Base-by-base conservation (phyloP, 495 filamentous ascomycete species). In the Trichoderma virens region DNA sequence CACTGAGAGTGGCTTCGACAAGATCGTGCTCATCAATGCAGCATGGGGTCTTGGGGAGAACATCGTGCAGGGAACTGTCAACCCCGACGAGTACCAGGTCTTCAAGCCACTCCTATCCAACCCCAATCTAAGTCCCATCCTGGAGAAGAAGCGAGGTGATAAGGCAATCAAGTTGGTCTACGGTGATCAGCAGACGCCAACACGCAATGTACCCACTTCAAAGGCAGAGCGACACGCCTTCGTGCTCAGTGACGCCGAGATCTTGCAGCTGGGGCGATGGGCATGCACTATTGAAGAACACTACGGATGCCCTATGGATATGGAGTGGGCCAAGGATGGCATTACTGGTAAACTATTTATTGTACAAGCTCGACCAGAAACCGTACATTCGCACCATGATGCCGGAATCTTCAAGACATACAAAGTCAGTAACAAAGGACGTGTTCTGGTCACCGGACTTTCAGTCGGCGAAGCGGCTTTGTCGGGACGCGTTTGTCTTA, bases 261-360 rank as follows among this genome's bases (percentile, higher is more conserved):
- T 76, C 27, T 67, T 75, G 16, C 68, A 71, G 59, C 65, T 76
- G 30, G 68, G 64, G n/a, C 72, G 73, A n/a, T 76, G 72, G 74
- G 73, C 65, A 4, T 75, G 72, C 63, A 67, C 43, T 7, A 70
- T 76, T 60, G 74, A 76, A 41, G 64, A 67, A 54, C 73, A 75
- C 70, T 76, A 76, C 34, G 67, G 69, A 4, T 72, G 70, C 59
- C 67, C 73, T 5, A 75, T 76, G 74, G 74, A 76, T 39, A 74
- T 76, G 60, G 74, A 76, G 64, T 76, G 74, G 74, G 74, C 74
- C 62, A 72, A 72, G 62, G 74, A 76, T 43, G 74, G 74, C 25
- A 45, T 69, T 23, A 72, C 74, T 11, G 63, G 59, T 13, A 66
- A 75, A 64, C 64, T 76, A 34, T 76, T 74, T 43, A 70, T 76